Conservation (phyloP, 2,329 filamentous ascomycete genomes). For the Fusarium pseudonygamai region DNA sequence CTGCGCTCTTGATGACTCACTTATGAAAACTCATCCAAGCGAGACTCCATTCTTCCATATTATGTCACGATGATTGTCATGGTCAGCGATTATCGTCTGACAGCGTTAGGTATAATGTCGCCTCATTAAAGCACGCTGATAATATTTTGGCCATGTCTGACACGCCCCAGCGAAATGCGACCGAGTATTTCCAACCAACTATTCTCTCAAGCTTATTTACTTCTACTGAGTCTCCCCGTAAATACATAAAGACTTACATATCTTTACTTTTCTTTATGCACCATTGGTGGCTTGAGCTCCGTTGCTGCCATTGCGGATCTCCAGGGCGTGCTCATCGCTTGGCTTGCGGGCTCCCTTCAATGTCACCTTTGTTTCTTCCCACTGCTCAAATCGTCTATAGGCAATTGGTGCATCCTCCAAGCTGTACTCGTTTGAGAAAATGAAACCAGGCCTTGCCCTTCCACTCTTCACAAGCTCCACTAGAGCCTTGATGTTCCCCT, state of each 20-base stretch:
- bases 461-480: slow-evolving; percentile 8
- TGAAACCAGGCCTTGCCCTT: neutral
- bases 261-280: no score
- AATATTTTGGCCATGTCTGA: neutral
- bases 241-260: rapidly evolving
- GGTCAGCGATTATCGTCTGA: neutral
- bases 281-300: neutral
- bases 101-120: neutral
- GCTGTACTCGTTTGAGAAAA: slow-evolving; percentile 18
- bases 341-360: slow-evolving; percentile 1
- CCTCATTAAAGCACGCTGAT: neutral
- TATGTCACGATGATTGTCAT: neutral
- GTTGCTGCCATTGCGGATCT: neutral
- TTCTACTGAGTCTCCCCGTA: rapidly evolving
- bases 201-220: neutral
- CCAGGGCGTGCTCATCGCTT: neutral
- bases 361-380: slow-evolving; percentile 3
- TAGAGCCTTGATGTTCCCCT: neutral
- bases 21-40: neutral
- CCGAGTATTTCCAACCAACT: neutral
- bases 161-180: no score
- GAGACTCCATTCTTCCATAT: no score
- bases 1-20: rapidly evolving
- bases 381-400: neutral
- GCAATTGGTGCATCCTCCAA: neutral